phyloP scores from a whole-genome alignment of 176 grass and related monocot species.

The Dendrocalamus sinicus region DNA sequence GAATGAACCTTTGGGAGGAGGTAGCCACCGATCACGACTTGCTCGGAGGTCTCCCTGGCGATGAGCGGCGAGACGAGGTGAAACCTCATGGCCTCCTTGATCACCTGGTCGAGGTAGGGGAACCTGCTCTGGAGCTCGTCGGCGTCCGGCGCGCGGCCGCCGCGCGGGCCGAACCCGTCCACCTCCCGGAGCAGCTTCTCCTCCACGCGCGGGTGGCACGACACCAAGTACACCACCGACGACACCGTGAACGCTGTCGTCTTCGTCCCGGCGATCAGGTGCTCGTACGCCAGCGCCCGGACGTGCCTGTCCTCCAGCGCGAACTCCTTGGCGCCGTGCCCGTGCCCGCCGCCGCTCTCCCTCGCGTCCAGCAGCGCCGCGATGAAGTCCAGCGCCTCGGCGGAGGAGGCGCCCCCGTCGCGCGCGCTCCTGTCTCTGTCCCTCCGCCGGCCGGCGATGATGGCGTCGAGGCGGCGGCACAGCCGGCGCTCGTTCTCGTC shows the following conservation, averaged over 20 bases:
- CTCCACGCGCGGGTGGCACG: conserved; percentile 74
- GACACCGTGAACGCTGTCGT: conserved; percentile 92
- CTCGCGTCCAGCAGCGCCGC: conserved; percentile 67
- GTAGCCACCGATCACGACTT: conserved; percentile 74
- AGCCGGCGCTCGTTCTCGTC: conserved; percentile 63
- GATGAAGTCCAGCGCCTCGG: conserved; percentile 63
- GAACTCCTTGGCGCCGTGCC: conserved; percentile 42
- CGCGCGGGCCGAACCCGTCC: conserved; percentile 51
- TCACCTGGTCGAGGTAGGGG: conserved; percentile 89
- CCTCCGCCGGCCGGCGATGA: conserved; percentile 58
- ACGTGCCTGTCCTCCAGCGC: conserved; percentile 66
- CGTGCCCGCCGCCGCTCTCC: conserved; percentile 34
- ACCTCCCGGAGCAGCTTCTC: conserved; percentile 77
- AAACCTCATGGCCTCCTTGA: conserved; percentile 94
- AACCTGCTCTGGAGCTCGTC: conserved; percentile 70
- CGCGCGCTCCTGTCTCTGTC: conserved; percentile 28
- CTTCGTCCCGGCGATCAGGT: conserved; percentile 97
- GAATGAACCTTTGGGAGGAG: conserved; percentile 71
- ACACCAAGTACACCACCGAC: conserved; percentile 81
- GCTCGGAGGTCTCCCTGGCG: conserved; percentile 83
- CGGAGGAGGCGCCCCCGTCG: neutral
- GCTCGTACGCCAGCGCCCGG: conserved; percentile 83
- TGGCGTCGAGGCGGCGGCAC: conserved; percentile 70
- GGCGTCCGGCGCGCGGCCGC: conserved; percentile 40
- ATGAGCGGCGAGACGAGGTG: conserved; percentile 86